Conservation (phyloP, 2,329 filamentous ascomycete genomes). For the Rhynchosporium graminicola region DNA sequence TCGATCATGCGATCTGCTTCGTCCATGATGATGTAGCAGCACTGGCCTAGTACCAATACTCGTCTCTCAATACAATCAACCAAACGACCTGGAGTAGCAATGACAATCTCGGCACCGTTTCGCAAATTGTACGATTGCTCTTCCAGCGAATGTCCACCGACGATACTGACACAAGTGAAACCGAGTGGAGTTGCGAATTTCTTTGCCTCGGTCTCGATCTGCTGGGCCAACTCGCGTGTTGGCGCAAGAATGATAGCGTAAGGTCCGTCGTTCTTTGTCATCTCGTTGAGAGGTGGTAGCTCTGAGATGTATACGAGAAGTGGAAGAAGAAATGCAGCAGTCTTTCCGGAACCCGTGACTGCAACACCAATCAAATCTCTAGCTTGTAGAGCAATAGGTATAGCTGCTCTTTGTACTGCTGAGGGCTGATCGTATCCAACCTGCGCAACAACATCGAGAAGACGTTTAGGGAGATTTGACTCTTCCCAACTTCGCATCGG, state of each 20-base stretch:
- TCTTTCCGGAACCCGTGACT: conserved; percentile 98
- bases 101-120: conserved; percentile 94
- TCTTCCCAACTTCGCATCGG: conserved; percentile 96
- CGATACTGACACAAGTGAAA: conserved; percentile 93
- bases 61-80: conserved; percentile 96
- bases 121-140: conserved; percentile 89
- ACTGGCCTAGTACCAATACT: conserved; percentile 89
- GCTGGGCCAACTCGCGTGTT: conserved; percentile 94
- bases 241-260: conserved; percentile 97
- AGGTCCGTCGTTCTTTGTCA: conserved; percentile 89
- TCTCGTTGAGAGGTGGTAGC: conserved; percentile 79
- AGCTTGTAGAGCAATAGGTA: conserved; percentile 89
- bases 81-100: conserved; percentile 95
- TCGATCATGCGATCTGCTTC: conserved; percentile 99
- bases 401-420: conserved; percentile 89
- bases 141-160: conserved; percentile 95
- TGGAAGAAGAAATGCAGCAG: conserved; percentile 89
- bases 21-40: conserved; percentile 99
- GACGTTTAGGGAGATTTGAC: conserved; percentile 72
- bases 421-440: conserved; percentile 93
- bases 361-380: conserved; percentile 98
- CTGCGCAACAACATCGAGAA: conserved; percentile 78
- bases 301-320: conserved; percentile 93
- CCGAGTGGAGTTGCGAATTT: conserved; percentile 91
- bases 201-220: conserved; percentile 90